Base-by-base conservation (phyloP, 2,329 filamentous ascomycete genomes). In the Colletotrichum noveboracense region DNA sequence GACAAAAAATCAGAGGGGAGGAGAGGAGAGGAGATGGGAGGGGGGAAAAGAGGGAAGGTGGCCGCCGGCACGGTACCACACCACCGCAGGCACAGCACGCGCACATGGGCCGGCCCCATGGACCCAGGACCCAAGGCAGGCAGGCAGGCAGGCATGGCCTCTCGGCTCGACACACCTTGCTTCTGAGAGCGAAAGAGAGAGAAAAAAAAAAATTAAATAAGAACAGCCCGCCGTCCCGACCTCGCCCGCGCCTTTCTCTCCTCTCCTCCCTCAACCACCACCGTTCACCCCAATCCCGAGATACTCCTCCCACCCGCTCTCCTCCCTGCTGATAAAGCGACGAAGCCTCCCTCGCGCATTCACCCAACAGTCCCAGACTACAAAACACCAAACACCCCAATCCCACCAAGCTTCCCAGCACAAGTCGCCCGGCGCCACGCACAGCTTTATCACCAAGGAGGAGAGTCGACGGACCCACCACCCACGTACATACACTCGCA, bases 271-370 rank as follows among this genome's bases (percentile, higher is more conserved):
- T 70, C 68, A 72, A 66, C 67, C 38, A 68, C 64, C 36, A 69
- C 66, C 26, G 24, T 26, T 56, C 30, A 52, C 36, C 58, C n/a
- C 12, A 36, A 68, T 14, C 8, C 38, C 18, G 32, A 26, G 48
- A 66, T 66, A 66, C 52, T 62, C 28, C 34, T 61, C 36, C 43
- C 48, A 26, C 18, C 26, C 72, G 62, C 74, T 76, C 74, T 76
- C 74, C 74, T 76, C 74, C 70, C 70, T 76, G 70, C 58, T 69
- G 70, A 73, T 74, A 74, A 74, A 74, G 65, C 58, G 69, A 66
- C 58, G 62, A 67, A 72, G 58, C 36, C 64, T 32, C 16, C 43
- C 34, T 21, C 62, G 58, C n/a, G 34, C 66, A 70, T 24, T 43
- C 7, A 24, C 24, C 60, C 24, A 38, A 26, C 6, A 32, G 16